A percentile compares a stretch with the other conserved stretches of the same genome.
phyloP scores from a whole-genome alignment of 768 basidiomycete genomes.

The Cystobasidium ongulense region DNA sequence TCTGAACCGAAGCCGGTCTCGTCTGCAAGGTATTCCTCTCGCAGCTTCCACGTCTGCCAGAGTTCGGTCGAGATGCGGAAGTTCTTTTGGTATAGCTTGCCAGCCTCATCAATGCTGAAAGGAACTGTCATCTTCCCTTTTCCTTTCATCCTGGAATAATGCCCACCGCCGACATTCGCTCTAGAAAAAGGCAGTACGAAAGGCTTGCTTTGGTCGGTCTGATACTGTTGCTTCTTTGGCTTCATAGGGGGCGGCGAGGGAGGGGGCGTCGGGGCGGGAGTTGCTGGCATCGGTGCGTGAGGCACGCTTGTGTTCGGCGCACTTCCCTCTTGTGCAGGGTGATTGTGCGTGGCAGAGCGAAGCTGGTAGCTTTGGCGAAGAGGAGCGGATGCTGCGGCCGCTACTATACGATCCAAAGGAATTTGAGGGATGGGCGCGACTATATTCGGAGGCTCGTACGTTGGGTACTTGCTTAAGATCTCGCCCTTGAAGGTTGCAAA shows the following conservation, averaged over 20 bases:
- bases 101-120: conserved; percentile 91
- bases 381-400: conserved; percentile 87
- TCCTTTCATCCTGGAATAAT: conserved; percentile 46
- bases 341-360: background rate
- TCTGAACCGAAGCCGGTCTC: conserved; percentile 73
- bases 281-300: conserved; percentile 52
- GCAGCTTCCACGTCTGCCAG: conserved; percentile 87
- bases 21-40: conserved; percentile 87
- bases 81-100: conserved; percentile 76
- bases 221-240: conserved; percentile 96
- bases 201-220: conserved; percentile 87
- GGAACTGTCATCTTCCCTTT: conserved; percentile 69
- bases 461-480: conserved; percentile 90
- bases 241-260: conserved; percentile 72
- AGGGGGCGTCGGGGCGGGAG: conserved; percentile 55
- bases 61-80: conserved; percentile 81
- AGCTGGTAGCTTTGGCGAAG: conserved; percentile 55
- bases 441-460: conserved; percentile 61
- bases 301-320: background rate
- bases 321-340: conserved; percentile 31
- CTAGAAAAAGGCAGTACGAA: conserved; percentile 93
- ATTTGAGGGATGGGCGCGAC: conserved; percentile 42
- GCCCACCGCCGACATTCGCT: conserved; percentile 34
- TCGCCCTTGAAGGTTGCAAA: conserved; percentile 82
- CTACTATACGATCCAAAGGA: conserved; percentile 55